Base-by-base conservation (phyloP, 2,329 filamentous ascomycete genomes). In the Monilinia fructicola region DNA sequence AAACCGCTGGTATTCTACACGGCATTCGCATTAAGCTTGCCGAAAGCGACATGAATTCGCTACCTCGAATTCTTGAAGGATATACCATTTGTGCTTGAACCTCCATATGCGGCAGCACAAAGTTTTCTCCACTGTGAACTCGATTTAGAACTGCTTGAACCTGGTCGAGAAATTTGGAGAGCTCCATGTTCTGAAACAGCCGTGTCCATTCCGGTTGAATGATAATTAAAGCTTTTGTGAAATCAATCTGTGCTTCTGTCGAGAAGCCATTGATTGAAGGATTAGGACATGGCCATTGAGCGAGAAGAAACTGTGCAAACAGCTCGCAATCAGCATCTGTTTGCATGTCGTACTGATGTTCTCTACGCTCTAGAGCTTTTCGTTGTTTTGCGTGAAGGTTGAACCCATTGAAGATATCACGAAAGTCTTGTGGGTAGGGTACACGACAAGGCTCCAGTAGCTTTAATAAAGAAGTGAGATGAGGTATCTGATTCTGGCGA, bases 121-220 rank as follows among this genome's bases (percentile, higher is more conserved):
- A 35, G 31, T 35, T 7, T 5, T 44, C 38, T 10, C 56, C 58
- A 11, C n/a, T 35, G 2, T 4, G 72, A 56, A 77, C 74, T 4
- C 62, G 65, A 58, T 78, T 65, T 18, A 85, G 67, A 11, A 83
- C 69, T 0, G 55, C 7, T 63, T 86, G 82, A 0, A 83, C 78
- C 35, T 77, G 54, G 12, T 76, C 65, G 0, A 86, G 67, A 69
- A 85, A 81, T 0, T 73, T 53, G 0, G 77, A 79, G 0, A 86
- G 76, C 38, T 82, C 77, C 12, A 77, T 68, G 54, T 87, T 87
- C 6, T 79, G 76, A n/a, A 77, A 80, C 0, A 84, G 70, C 0
- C 81, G 78, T 5, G 74, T 68, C 84, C 84, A 87, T 61, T 84
- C 80, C 0, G 78, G 78, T 0, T 71, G 69, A 18, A 87, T 72